These are phyloP conservation scores for Boechera divaricarpa DNA, from an alignment of 345 rosid genomes.

Conservation along the genomic window DNA sequence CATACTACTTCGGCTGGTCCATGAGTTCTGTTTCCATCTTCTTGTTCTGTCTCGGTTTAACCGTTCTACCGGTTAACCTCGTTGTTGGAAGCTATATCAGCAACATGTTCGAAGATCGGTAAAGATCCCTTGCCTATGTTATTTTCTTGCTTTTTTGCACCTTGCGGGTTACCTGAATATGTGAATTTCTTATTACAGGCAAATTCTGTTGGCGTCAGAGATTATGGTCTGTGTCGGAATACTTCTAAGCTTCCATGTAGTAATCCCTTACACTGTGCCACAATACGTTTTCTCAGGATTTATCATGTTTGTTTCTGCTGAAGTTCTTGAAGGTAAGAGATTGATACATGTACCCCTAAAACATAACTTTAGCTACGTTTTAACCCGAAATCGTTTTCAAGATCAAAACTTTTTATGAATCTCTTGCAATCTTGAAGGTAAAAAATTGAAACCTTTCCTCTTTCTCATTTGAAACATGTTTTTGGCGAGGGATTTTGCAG, in stretches of 20 bases:
- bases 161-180: background rate
- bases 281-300: constrained; percentile 91
- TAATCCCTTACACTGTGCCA: constrained; percentile 69
- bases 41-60: constrained; percentile 86
- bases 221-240: constrained; percentile 83
- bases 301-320: constrained; percentile 88
- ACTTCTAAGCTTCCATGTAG: constrained; percentile 75
- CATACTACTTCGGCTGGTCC: constrained; percentile 85
- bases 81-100: constrained; percentile 89
- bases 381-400: background rate
- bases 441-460: background rate
- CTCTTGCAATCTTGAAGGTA: background rate
- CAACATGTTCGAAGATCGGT: constrained; percentile 98
- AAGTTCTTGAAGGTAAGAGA: constrained; percentile 88
- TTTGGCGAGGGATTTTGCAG: constrained; percentile 41
- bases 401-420: background rate
- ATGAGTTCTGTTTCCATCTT: constrained; percentile 81
- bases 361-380: background rate
- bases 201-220: constrained; percentile 88
- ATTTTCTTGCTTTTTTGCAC: background rate
- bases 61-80: constrained; percentile 91
- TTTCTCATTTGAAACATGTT: background rate
- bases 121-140: background rate
- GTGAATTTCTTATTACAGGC: constrained; percentile 56
- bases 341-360: constrained; percentile 9